A percentile compares a stretch with the other conserved stretches of the same genome.
These are phyloP conservation scores for Aspergillus mulundensis DNA, from an alignment of 495 filamentous ascomycete genomes.

Conservation along the genomic window DNA sequence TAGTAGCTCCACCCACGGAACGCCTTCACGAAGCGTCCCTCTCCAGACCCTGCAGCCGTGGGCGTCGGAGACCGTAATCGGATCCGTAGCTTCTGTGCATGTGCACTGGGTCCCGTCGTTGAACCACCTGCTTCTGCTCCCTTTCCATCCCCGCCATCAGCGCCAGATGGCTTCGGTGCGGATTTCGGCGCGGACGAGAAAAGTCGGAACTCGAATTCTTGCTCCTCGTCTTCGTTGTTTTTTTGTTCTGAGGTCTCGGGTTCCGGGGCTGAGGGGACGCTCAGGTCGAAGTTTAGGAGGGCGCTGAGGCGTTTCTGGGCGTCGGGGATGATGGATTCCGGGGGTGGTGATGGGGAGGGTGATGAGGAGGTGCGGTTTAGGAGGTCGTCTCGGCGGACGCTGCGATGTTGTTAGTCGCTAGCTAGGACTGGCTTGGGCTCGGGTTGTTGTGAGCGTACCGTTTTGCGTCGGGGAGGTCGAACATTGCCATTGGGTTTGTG, in stretches of 20 bases:
- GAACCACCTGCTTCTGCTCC: neutral
- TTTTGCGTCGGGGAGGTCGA: slow-evolving; percentile 40
- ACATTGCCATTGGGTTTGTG: slow-evolving; percentile 24
- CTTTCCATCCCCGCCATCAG: neutral
- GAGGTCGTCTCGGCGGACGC: slow-evolving; percentile 43
- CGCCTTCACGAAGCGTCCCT: slow-evolving; percentile 41
- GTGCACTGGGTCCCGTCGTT: slow-evolving; percentile 1
- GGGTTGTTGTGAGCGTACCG: slow-evolving; percentile 23
- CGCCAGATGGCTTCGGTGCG: slow-evolving; percentile 10
- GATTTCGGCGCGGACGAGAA: slow-evolving; percentile 37
- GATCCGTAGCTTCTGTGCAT: slow-evolving; percentile 39
- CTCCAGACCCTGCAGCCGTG: slow-evolving; percentile 18
- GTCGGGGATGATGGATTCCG: slow-evolving; percentile 25
- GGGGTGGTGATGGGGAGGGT: slow-evolving; percentile 30
- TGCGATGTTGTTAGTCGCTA: slow-evolving; percentile 17
- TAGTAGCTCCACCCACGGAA: slow-evolving; percentile 46
- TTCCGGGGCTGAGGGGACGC: slow-evolving; percentile 14
- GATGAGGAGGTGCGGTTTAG: slow-evolving; percentile 31
- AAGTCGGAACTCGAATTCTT: slow-evolving; percentile 47
- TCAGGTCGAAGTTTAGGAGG: slow-evolving; percentile 35
- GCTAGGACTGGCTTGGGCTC: neutral
- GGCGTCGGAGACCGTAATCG: slow-evolving; percentile 41
- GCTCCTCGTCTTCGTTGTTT: slow-evolving; percentile 35
- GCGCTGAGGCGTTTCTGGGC: slow-evolving; percentile 37
- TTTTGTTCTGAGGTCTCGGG: neutral